Evolutionary conservation across 345 rosid species (phyloP), one percentile per base, ranked within the genome.

Genomic region (Syzygium grande): DNA sequence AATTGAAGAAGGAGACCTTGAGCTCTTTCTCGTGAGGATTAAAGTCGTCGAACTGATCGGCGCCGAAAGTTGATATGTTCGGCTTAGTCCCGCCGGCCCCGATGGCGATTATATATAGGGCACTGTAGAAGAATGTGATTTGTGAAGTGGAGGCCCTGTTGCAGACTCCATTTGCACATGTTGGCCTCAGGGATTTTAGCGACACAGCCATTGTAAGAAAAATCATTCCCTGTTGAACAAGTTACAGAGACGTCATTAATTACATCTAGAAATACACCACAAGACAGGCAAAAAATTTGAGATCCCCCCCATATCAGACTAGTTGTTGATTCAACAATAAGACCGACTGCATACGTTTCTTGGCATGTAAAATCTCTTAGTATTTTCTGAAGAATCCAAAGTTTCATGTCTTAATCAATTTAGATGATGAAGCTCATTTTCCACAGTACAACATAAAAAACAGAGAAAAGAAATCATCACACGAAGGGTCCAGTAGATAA

Each of bases 61-160:
- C 99, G 2, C 99, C 99, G 54, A 97, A 95, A 49, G 99, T 96
- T 53, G 99, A 97, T 83, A 97, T 95, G 93, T 95, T 97, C 12
- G 99, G 99, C 87, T 97, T 97, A 51, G 97, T 97, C 46, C 99
- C 99, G 0, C 99, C 99, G 0, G 99, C 94, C 83, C 99, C 99
- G 15, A 96, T 80, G 17, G 99, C 98, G 85, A 96, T 94, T 54
- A 92, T 92, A 87, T 97, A 97, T 54, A 96, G 97, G 22, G 99
- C 92, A 51, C 89, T 68, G 92, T 97, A 95, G 92, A 97, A 95
- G 89, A 96, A 94, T 1, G 93, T 78, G 59, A 94, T 91, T 88
- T 96, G 99, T 34, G 93, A 90, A 7, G 93, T 34, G 25, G 97
- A 89, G 80, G 99, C 97, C 87, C 94, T 96, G 93, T 88, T 92